A percentile compares a stretch with the other conserved stretches of the same genome.
Evolutionary conservation across 75 land plant species (phyloP).

Genomic region (Picea glauca): DNA sequence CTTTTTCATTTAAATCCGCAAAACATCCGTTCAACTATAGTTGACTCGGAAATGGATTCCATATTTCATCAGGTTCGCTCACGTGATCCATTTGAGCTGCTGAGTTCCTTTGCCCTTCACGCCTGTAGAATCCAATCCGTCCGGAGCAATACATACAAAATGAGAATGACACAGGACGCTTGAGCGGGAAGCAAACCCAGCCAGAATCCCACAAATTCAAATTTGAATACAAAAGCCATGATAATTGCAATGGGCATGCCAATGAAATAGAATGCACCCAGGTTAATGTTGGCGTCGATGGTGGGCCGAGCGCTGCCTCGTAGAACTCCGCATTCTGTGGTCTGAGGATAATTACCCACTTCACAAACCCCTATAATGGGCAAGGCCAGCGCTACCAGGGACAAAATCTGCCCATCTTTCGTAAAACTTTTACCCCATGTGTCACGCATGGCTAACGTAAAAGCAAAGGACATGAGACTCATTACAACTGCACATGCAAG

Average conservation of each 20-base stretch:
- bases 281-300: conserved; percentile 32
- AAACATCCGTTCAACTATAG: too few species aligned
- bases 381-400: conserved; percentile 33
- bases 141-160: conserved; percentile 21
- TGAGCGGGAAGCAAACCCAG: conserved; percentile 58
- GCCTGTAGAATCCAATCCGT: conserved; percentile 21
- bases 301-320: conserved; percentile 44
- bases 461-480: conserved; percentile 29
- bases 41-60: too few species aligned
- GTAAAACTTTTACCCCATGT: too few species aligned
- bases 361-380: conserved; percentile 63
- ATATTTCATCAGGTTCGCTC: too few species aligned
- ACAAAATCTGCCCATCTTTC: too few species aligned
- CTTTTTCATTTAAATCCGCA: too few species aligned
- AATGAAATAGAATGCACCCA: conserved; percentile 37
- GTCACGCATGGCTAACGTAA: conserved; percentile 23
- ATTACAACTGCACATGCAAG: too few species aligned
- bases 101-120: too few species aligned
- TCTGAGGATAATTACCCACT: conserved; percentile 30
- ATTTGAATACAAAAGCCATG: background rate
- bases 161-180: background rate
- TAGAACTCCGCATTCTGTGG: conserved; percentile 27
- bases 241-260: conserved; percentile 33
- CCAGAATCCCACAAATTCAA: conserved; percentile 22
- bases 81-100: too few species aligned